phyloP scores from a whole-genome alignment of 306 rosid genomes.

The Myrica gale region DNA sequence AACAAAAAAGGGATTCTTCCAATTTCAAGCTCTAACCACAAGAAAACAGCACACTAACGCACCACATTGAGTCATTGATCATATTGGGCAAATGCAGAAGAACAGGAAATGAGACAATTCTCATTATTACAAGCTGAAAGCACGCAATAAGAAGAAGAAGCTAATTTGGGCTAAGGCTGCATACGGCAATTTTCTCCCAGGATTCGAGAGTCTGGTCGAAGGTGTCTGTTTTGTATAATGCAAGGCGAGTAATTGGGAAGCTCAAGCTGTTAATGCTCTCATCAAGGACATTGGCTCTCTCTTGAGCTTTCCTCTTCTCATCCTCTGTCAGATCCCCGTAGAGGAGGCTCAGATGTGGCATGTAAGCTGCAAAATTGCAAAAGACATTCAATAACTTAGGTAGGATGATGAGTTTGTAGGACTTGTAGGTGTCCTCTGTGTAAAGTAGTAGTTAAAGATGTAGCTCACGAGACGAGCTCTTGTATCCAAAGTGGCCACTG shows the following conservation, averaged over 20 bases:
- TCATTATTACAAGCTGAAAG: neutral
- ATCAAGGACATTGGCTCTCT: slow-evolving; percentile 53
- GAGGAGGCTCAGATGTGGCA: slow-evolving; percentile 83
- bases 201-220: slow-evolving; percentile 67
- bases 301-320: slow-evolving; percentile 66
- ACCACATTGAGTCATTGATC: too few relatives aligned
- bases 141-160: neutral
- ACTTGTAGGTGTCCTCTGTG: too few relatives aligned
- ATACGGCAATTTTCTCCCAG: slow-evolving; percentile 83
- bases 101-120: neutral
- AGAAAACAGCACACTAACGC: too few relatives aligned
- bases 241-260: slow-evolving; percentile 62
- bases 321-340: slow-evolving; percentile 65
- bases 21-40: too few relatives aligned
- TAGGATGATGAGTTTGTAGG: too few relatives aligned
- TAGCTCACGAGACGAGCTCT: slow-evolving; percentile 50
- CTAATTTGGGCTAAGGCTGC: slow-evolving; percentile 48
- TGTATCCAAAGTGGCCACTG: slow-evolving; percentile 52
- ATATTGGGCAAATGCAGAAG: neutral
- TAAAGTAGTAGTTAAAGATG: neutral
- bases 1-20: neutral
- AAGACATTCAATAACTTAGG: neutral
- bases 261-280: slow-evolving; percentile 46
- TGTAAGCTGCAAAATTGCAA: slow-evolving; percentile 56
- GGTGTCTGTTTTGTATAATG: slow-evolving; percentile 75